These are phyloP conservation scores for Calonectria montana DNA, from an alignment of 2,329 filamentous ascomycete species.

Conservation along the genomic window DNA sequence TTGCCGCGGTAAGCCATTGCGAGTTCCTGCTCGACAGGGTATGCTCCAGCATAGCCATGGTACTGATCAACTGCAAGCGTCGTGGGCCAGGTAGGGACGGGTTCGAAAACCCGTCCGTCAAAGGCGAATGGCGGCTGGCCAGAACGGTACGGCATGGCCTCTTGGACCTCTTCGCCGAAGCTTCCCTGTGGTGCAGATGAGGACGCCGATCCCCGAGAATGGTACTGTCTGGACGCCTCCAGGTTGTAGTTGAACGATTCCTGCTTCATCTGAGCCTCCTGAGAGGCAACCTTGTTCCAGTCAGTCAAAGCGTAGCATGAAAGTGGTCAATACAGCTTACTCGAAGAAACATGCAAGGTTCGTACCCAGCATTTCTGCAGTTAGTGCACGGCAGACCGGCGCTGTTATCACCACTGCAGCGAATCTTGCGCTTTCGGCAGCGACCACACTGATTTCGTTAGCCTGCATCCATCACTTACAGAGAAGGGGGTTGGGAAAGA, in stretches of 20 bases:
- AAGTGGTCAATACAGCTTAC: slow-evolving; percentile 59
- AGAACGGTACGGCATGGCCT: slow-evolving; percentile 30
- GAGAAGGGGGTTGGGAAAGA: not conserved
- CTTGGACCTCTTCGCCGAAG: slow-evolving; percentile 13
- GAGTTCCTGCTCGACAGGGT: slow-evolving; percentile 40
- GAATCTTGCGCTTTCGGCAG: slow-evolving; percentile 94
- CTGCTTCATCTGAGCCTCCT: slow-evolving; percentile 44
- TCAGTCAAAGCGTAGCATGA: not conserved
- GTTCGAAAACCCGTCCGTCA: slow-evolving; percentile 40
- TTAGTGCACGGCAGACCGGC: slow-evolving; percentile 84
- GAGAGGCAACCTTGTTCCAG: slow-evolving; percentile 45
- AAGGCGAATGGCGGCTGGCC: slow-evolving; percentile 31
- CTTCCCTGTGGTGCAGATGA: slow-evolving; percentile 21
- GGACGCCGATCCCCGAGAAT: slow-evolving; percentile 38
- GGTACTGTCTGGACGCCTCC: slow-evolving; percentile 46
- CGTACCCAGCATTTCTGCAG: slow-evolving; percentile 79
- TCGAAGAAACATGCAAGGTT: slow-evolving; percentile 82
- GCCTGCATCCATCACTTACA: not conserved
- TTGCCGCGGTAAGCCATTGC: slow-evolving; percentile 40
- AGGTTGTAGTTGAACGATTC: slow-evolving; percentile 44
- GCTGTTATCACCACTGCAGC: slow-evolving; percentile 87
- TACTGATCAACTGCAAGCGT: slow-evolving; percentile 42
- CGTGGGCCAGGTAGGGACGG: slow-evolving; percentile 37
- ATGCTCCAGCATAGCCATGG: slow-evolving; percentile 40
- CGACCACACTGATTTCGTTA: slow-evolving; percentile 76